Base-by-base conservation (phyloP, 306 rosid species). In the Cicer yamashitae region DNA sequence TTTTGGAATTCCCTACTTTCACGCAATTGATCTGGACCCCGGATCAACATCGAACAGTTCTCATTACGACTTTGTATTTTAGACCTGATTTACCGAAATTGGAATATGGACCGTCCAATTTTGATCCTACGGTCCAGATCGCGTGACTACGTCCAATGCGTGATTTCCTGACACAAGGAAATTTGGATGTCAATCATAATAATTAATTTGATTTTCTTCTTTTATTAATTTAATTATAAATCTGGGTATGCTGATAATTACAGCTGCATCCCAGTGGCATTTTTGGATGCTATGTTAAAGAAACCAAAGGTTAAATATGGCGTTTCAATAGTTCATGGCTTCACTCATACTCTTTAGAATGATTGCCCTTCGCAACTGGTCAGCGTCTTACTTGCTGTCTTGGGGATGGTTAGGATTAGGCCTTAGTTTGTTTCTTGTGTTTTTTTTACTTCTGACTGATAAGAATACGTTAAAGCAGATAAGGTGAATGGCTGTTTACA, bases 201-300 rank as follows among this genome's bases (percentile, higher is more conserved):
- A 65, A 57, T 70, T 47, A 13, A 56, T 79, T 79, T 75, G 38
- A 74, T 74, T 38, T 47, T 62, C 46, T 75, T 34, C 17, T 67
- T 63, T 46, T 59, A 20, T 13, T 47, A 5, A 38, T 58, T 39
- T 9, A 47, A 48, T 53, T 15, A 63, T 71, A 83, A 57, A 70
- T 58, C 18, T 57, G 69, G 75, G 61, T 13, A 38, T 70, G 41
- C 71, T 46, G 34, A 73, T 10, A 10, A 30, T 30, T 30, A 30
- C 48, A 45, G 51, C 15, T 75, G 60, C 78, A 69, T 62, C 45
- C 53, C 70, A 39, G 7, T 43, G 71, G 50, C 71, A 75, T 79
- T 54, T 54, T 62, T 20, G 60, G 66, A 39, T 70, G 72, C 68
- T 14, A 44, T 56, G 48, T 18, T 25, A 15, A 25, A 70, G 47